These are phyloP conservation scores for Neurospora sp. DNA, from an alignment of 2,329 filamentous ascomycete species.

Conservation along the genomic window DNA sequence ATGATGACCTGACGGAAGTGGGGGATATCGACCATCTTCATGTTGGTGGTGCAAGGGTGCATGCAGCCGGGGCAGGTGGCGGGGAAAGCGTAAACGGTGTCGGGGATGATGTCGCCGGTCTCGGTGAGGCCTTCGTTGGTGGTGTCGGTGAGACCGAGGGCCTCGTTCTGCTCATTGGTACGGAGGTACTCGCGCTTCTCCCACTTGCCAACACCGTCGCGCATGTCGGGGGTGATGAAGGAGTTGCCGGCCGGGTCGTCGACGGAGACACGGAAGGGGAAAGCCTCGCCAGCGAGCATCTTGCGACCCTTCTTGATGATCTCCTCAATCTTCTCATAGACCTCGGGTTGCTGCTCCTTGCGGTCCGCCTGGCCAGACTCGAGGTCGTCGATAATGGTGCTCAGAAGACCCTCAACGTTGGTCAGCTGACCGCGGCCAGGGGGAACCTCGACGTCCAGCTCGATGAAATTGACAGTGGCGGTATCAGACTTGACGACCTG, in stretches of 20 bases:
- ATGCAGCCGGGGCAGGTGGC: conserved; percentile 86
- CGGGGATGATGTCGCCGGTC: conserved; percentile 77
- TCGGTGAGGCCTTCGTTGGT: conserved; percentile 36
- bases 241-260: conserved; percentile 95
- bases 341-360: conserved; percentile 66
- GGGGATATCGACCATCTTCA: conserved; percentile 98
- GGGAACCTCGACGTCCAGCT: conserved; percentile 88
- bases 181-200: conserved; percentile 74
- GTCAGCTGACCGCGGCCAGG: conserved; percentile 83
- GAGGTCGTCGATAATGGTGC: conserved; percentile 69
- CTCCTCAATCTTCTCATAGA: conserved; percentile 66
- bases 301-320: conserved; percentile 64
- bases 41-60: conserved; percentile 78
- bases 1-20: conserved; percentile 96
- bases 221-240: conserved; percentile 83
- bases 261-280: conserved; percentile 80
- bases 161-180: conserved; percentile 75
- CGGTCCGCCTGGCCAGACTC: conserved; percentile 73
- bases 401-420: conserved; percentile 83
- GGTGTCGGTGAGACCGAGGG: conserved; percentile 64
- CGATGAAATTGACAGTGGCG: conserved; percentile 76
- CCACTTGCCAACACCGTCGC: conserved; percentile 77
- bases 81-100: conserved; percentile 89
- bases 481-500: conserved; percentile 90
- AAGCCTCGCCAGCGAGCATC: conserved; percentile 67